phyloP scores from a whole-genome alignment of 2,329 filamentous ascomycete species.

The Dothistroma septosporum region DNA sequence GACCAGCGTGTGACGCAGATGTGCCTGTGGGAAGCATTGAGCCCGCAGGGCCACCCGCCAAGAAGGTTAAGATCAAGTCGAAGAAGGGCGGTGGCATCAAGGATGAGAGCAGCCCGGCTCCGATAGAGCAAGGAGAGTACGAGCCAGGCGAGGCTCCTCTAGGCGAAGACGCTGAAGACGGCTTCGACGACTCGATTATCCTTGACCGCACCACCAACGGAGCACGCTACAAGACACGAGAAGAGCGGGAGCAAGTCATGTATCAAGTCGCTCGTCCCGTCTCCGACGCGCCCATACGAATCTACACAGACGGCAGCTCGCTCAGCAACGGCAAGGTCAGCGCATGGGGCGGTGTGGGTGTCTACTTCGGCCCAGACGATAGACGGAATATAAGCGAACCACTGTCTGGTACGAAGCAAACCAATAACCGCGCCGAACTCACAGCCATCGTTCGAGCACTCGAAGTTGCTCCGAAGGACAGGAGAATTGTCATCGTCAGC shows the following conservation, averaged over 20 bases:
- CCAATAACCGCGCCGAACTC: slow-evolving; percentile 94
- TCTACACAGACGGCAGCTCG: slow-evolving; percentile 62
- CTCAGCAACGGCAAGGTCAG: slow-evolving; percentile 54
- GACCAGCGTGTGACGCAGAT: slow-evolving; percentile 6
- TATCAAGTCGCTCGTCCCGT: slow-evolving; percentile 41
- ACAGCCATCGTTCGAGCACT: slow-evolving; percentile 81
- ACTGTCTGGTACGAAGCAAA: slow-evolving; percentile 69
- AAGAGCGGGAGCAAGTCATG: slow-evolving; percentile 47
- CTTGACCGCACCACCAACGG: slow-evolving; percentile 53
- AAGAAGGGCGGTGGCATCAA: slow-evolving; percentile 33
- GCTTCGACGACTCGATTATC: slow-evolving; percentile 57
- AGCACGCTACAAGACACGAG: slow-evolving; percentile 53
- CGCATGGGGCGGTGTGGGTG: slow-evolving; percentile 59
- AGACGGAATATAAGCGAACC: slow-evolving; percentile 66
- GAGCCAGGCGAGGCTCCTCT: slow-evolving; percentile 55
- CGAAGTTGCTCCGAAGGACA: slow-evolving; percentile 64
- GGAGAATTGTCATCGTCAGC: slow-evolving; percentile 72
- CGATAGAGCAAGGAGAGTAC: slow-evolving; percentile 34
- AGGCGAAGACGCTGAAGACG: slow-evolving; percentile 54
- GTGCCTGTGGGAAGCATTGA: slow-evolving; percentile 22
- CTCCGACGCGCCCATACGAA: slow-evolving; percentile 47
- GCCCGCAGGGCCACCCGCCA: slow-evolving; percentile 28
- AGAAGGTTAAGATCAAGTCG: slow-evolving; percentile 41
- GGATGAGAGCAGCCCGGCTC: slow-evolving; percentile 20
- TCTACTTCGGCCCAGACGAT: slow-evolving; percentile 59